These are phyloP conservation scores for Hanseniaspora nectarophila DNA, from an alignment of 805 yeast genomes.

Conservation along the genomic window DNA sequence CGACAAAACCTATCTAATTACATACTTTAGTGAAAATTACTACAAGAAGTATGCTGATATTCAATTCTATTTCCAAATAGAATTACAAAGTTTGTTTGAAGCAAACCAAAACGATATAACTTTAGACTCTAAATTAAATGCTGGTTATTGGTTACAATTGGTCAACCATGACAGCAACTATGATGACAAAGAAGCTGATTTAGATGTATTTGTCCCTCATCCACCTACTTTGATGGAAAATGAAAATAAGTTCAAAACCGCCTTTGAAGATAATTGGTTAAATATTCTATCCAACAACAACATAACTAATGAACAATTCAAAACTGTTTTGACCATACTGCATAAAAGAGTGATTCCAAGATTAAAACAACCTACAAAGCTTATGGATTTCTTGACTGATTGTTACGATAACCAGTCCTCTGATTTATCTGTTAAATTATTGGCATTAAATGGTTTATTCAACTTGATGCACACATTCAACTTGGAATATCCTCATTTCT, in stretches of 20 bases:
- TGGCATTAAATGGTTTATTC: slow-evolving; percentile 79
- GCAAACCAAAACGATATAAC: slow-evolving; percentile 17
- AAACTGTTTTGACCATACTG: slow-evolving; percentile 52
- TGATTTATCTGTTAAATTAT: slow-evolving; percentile 41
- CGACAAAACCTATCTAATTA: slow-evolving; percentile 38
- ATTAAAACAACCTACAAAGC: slow-evolving; percentile 61
- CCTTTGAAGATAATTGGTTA: slow-evolving; percentile 62
- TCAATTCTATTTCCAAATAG: slow-evolving; percentile 58
- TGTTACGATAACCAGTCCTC: slow-evolving; percentile 41
- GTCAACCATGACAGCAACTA: slow-evolving; percentile 29
- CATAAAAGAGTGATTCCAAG: slow-evolving; percentile 79
- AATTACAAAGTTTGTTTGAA: slow-evolving; percentile 28
- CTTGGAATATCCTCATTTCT: slow-evolving; percentile 86
- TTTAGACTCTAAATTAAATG: slow-evolving; percentile 23
- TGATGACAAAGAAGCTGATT: slow-evolving; percentile 29
- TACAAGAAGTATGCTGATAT: slow-evolving; percentile 60
- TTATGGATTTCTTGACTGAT: slow-evolving; percentile 91
- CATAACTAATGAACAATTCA: slow-evolving; percentile 46
- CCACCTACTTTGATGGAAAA: slow-evolving; percentile 38
- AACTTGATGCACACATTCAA: slow-evolving; percentile 70
- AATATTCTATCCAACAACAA: slow-evolving; percentile 40
- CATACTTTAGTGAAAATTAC: slow-evolving; percentile 47
- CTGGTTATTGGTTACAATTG: slow-evolving; percentile 28
- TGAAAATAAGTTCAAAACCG: slow-evolving; percentile 40
- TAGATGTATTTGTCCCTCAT: slow-evolving; percentile 32